Evolutionary conservation across 148 eudicot species (phyloP), one percentile per base, ranked within the genome.

Genomic region (Amaranthus palmeri): DNA sequence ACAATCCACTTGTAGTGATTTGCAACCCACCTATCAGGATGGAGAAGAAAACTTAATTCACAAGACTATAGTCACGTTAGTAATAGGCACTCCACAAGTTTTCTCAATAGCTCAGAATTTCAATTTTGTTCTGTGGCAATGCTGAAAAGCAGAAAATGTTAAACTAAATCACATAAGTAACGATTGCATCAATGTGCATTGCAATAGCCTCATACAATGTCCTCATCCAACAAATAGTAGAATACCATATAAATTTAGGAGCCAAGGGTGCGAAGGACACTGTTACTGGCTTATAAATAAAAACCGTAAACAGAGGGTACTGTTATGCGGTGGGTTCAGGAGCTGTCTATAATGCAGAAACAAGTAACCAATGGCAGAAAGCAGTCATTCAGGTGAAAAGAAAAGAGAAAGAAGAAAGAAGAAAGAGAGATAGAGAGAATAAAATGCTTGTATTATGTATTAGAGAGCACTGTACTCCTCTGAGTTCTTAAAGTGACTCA

Each of bases 1-100:
- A 95, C 92, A 72, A 95, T 87, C 98, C 98, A 95, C 88, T 90
- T 95, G 85, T 82, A 91, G 82, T 95, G 98, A 84, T 95, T 91
- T 75, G 88, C 79, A 70, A 91, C 89, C 98, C 98, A 95, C 85
- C 98, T 95, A 70, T 25, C 80, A 25, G 61, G 41, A 51, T 52
- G 76, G 70, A 68, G 45, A 65, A 67, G 64, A 67, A 5, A 13
- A 61, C 36, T 48, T 56, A 58, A n/a, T 40, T 49, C 51, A 54
- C 15, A 74, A 69, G 12, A 73, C 6, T 61, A 61, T 43, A 50
- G 67, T 45, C 55, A 62, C 43, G 43, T 72, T 56, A 55, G 18
- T 49, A 61, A 46, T 12, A 72, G 72, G 12, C 18, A 78, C 36
- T 45, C 9, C 61, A 13, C 12, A 43, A 43, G 52, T 8, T 44